Base-by-base conservation (phyloP, 371 early-diverging fungal species). In the Syncephalastrum racemosum region DNA sequence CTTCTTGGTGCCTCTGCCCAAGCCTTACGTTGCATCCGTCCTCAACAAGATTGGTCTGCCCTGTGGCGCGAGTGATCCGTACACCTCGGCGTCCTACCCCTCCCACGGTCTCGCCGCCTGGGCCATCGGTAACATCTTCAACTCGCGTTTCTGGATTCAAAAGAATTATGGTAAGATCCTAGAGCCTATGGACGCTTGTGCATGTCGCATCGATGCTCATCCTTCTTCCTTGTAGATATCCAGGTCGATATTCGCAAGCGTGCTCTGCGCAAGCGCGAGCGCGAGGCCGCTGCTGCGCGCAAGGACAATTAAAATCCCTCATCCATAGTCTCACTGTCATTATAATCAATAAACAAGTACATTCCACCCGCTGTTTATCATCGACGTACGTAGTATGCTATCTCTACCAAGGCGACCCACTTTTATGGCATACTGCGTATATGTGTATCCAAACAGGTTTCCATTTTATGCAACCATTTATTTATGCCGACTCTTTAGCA, bases 41-140 rank as follows among this genome's bases (percentile, higher is more conserved):
- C 69, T 99, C 45, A 51, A 64, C 16, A 87, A 84, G 68, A 77
- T 93, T 50, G 97, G 97, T 59, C 71, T 87, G 43, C 64, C 83
- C 50, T 89, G 92, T 18, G 93, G 93, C 22, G 75, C 85, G 6
- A 68, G 75, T 42, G 78, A 86, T 45, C 85, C 87, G 19, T 86
- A 70, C 59, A 87, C 88, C 46, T 87, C 86, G 42, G 84, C 93
- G 15, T 92, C 97, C 41, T 94, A 84, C 64, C 81, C 86, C 54
- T 71, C 87, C 25, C 99, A 99, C 48, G 92, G 90, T 31, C 22
- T 96, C 42, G 60, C 80, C 54, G 86, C 85, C 60, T 94, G 92
- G 90, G 70, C 80, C 27, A 77, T 91, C 14, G 83, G 87, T 59
- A 31, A 82, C 46, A 50, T 90, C 16, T 81, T 86, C 27, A 71